Conservation (phyloP, 345 rosid genomes). For the Eucalyptus rudis region DNA sequence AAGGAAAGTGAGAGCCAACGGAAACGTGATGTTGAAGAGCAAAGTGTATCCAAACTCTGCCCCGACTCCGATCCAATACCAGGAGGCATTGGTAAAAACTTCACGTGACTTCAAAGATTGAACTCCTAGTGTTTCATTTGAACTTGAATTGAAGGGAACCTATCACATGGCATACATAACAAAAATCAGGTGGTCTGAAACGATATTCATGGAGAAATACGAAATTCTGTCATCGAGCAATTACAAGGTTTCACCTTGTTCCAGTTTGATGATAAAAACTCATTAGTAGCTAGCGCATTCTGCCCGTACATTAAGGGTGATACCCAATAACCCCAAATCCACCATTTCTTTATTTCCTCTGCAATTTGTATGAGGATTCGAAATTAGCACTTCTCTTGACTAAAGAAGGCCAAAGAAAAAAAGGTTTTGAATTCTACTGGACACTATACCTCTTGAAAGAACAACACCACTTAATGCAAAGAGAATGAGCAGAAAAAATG, state of each 20-base stretch:
- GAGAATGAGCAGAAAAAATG: constrained; percentile 11
- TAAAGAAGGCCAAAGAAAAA: background rate
- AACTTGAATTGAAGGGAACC: background rate
- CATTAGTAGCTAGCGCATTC: constrained; percentile 34
- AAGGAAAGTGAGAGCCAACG: constrained; percentile 23
- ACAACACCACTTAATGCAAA: constrained; percentile 25
- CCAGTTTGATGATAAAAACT: constrained; percentile 47
- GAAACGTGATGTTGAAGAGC: constrained; percentile 18
- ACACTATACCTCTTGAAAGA: constrained; percentile 16
- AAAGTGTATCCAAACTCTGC: constrained; percentile 18
- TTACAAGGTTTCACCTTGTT: constrained; percentile 7
- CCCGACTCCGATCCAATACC: constrained; percentile 49
- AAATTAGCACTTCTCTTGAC: background rate
- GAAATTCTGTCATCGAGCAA: background rate
- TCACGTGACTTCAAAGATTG: constrained; percentile 20
- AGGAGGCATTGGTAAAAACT: constrained; percentile 14
- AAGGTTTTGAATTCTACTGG: background rate
- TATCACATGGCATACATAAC: background rate
- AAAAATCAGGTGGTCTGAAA: background rate
- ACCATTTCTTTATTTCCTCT: constrained; percentile 47
- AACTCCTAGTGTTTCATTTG: constrained; percentile 27
- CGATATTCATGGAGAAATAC: background rate
- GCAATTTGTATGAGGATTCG: background rate
- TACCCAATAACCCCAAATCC: constrained; percentile 51
- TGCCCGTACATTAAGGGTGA: constrained; percentile 60